A percentile compares a stretch with the other conserved stretches of the same genome.
Conservation (phyloP, 768 basidiomycete genomes). For the Leccinellum albellum region DNA sequence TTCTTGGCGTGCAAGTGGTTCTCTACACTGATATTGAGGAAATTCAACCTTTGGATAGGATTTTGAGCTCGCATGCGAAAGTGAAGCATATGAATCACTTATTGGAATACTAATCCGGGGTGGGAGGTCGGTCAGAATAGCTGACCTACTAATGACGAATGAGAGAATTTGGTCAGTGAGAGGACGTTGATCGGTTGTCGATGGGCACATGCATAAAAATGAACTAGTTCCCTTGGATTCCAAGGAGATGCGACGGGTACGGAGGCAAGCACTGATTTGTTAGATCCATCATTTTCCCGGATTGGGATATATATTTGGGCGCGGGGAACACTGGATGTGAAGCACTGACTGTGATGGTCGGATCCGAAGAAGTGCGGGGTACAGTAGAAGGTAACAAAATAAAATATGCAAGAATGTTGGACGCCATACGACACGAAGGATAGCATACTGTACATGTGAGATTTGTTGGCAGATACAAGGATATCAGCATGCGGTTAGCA, state of each 20-base stretch:
- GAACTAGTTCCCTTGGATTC: not conserved
- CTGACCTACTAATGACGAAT: not conserved
- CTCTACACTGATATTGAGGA: not conserved
- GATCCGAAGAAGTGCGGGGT: conserved; percentile 1
- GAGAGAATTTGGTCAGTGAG: not conserved
- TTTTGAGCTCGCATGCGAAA: conserved; percentile 13
- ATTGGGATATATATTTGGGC: not conserved
- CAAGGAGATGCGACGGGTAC: not conserved
- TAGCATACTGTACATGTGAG: not conserved
- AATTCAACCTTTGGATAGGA: conserved; percentile 7
- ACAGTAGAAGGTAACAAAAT: not conserved
- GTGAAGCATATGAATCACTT: not conserved
- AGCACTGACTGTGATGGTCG: not conserved
- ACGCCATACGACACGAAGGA: not conserved
- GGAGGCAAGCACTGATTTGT: not conserved
- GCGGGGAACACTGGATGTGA: not conserved
- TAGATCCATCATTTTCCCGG: not conserved
- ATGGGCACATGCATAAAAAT: not conserved
- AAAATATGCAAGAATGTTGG: not conserved
- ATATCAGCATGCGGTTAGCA: not conserved
- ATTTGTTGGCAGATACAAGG: not conserved
- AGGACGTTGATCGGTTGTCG: not conserved
- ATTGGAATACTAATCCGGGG: not conserved
- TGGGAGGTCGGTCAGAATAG: conserved; percentile 1
- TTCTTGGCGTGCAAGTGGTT: conserved; percentile 1